These are phyloP conservation scores for Penicillium lividum DNA, from an alignment of 495 filamentous ascomycete genomes.

Conservation along the genomic window DNA sequence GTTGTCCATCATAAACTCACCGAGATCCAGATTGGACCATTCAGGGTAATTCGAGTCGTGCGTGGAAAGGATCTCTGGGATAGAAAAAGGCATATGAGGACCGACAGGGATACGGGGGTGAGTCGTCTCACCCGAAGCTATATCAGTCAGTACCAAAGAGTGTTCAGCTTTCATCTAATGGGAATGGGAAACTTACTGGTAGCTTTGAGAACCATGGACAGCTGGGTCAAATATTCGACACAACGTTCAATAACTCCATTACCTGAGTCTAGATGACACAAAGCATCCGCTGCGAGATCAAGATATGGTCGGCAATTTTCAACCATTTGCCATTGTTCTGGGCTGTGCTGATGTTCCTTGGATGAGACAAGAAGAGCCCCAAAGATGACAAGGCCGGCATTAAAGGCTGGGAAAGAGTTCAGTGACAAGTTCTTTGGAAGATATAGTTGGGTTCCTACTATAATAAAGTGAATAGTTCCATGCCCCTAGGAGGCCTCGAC, in stretches of 20 bases:
- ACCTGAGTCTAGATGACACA: slow-evolving; percentile 37
- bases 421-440: background rate
- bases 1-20: slow-evolving; percentile 40
- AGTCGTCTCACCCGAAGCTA: background rate
- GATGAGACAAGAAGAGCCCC: slow-evolving; percentile 28
- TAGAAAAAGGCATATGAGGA: background rate
- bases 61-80: background rate
- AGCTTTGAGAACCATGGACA: slow-evolving; percentile 28
- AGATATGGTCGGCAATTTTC: slow-evolving; percentile 20
- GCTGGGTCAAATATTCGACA: slow-evolving; percentile 34
- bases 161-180: background rate
- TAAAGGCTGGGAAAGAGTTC: slow-evolving; percentile 29
- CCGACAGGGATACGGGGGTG: background rate
- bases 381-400: slow-evolving; percentile 36
- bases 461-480: slow-evolving; percentile 45
- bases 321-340: slow-evolving; percentile 11
- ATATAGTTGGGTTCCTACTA: slow-evolving; percentile 18
- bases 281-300: slow-evolving; percentile 34
- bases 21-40: slow-evolving; percentile 26
- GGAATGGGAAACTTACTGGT: slow-evolving; percentile 20
- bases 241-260: slow-evolving; percentile 42
- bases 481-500: slow-evolving; percentile 36
- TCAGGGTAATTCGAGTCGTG: background rate
- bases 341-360: slow-evolving; percentile 6
- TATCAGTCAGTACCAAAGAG: background rate